phyloP scores from a whole-genome alignment of 2,329 filamentous ascomycete genomes.

The Fusarium sp. region DNA sequence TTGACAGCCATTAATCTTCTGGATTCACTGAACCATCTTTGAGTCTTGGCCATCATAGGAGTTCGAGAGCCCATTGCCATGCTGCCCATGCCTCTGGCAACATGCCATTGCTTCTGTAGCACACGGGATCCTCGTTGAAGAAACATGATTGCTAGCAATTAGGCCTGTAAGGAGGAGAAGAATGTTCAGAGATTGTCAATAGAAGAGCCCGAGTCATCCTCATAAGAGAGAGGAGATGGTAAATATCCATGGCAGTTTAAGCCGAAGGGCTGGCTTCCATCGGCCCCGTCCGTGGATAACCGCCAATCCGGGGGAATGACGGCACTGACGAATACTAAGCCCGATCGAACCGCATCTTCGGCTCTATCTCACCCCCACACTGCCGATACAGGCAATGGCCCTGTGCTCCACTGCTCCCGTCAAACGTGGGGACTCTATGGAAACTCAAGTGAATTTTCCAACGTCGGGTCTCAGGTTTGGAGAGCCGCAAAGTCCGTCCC shows the following conservation, averaged over 20 bases:
- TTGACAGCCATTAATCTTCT: slow-evolving; percentile 69
- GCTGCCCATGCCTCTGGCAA: slow-evolving; percentile 53
- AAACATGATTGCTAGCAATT: slow-evolving; percentile 58
- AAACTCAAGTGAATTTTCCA: slow-evolving; percentile 32
- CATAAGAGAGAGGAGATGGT: slow-evolving; percentile 35
- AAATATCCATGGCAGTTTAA: slow-evolving; percentile 35
- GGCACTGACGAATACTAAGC: slow-evolving; percentile 32
- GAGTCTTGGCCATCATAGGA: slow-evolving; percentile 43
- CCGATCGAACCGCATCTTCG: slow-evolving; percentile 34
- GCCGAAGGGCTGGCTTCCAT: slow-evolving; percentile 48
- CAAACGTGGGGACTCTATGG: slow-evolving; percentile 11
- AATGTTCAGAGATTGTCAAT: slow-evolving; percentile 20
- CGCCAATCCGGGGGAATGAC: slow-evolving; percentile 47
- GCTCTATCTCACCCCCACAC: slow-evolving; percentile 30
- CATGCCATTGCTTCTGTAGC: slow-evolving; percentile 61
- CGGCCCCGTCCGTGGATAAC: slow-evolving; percentile 51
- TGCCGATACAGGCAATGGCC: slow-evolving; percentile 29
- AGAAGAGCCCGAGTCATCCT: slow-evolving; percentile 16
- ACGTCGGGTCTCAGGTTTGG: slow-evolving; percentile 7
- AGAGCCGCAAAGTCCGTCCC: slow-evolving; percentile 20
- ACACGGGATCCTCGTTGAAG: slow-evolving; percentile 61
- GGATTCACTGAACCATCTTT: slow-evolving; percentile 63
- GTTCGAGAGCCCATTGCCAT: slow-evolving; percentile 45
- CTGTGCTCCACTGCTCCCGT: slow-evolving; percentile 31
- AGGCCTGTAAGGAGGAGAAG: slow-evolving; percentile 27